phyloP scores from a whole-genome alignment of 176 grass and related monocot species.

The Rhipidocladum racemiflorum region DNA sequence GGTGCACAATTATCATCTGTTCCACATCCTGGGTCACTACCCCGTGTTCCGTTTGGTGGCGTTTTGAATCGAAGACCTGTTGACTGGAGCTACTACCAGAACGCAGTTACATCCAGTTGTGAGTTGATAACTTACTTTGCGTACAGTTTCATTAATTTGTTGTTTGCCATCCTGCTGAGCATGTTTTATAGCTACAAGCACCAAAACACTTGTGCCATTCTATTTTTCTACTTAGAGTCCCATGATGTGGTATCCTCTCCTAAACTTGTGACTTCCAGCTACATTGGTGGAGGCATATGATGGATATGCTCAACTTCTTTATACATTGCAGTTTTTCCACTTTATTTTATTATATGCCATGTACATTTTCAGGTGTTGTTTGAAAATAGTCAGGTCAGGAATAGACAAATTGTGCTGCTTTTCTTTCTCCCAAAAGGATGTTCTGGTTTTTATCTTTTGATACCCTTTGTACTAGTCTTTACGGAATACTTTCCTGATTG shows the following conservation, averaged over 20 bases:
- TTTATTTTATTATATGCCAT: conserved; percentile 8
- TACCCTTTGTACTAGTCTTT: not conserved
- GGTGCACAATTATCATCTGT: conserved; percentile 57
- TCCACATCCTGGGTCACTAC: conserved; percentile 50
- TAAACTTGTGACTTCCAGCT: not conserved
- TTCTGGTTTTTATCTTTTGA: not conserved
- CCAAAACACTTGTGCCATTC: not conserved
- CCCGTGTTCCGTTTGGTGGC: conserved; percentile 49
- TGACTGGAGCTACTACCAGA: conserved; percentile 83
- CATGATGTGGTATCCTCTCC: not conserved
- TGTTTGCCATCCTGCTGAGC: not conserved
- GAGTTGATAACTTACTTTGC: conserved; percentile 25
- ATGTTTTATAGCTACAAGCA: not conserved
- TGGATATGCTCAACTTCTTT: not conserved
- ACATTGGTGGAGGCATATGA: not conserved
- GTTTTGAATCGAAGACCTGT: conserved; percentile 56
- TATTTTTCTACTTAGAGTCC: not conserved
- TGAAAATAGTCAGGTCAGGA: not conserved
- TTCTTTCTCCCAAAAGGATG: not conserved
- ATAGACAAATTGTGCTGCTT: not conserved
- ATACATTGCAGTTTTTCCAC: not conserved
- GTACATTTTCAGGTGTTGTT: not conserved
- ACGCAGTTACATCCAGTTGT: conserved; percentile 80
- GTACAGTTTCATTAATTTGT: not conserved
- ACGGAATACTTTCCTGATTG: not conserved